These are phyloP conservation scores for Chalciporus chontae DNA, from an alignment of 768 basidiomycete genomes.

Conservation along the genomic window DNA sequence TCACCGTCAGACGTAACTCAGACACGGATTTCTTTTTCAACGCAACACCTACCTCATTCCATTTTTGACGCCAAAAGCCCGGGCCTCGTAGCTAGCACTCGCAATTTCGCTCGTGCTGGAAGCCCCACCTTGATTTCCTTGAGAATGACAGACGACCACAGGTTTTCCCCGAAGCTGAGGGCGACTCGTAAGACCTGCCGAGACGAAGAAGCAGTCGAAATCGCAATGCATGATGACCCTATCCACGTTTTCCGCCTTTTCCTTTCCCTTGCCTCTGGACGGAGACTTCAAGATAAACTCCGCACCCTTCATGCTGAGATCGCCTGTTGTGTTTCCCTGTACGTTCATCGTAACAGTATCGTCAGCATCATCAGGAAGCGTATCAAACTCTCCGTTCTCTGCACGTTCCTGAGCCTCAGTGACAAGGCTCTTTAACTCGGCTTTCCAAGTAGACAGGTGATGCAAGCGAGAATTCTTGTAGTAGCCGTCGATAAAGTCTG, in stretches of 20 bases:
- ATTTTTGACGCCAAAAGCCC: constrained; percentile 82
- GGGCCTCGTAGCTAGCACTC: constrained; percentile 90
- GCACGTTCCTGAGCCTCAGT: constrained; percentile 73
- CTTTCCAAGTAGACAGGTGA: constrained; percentile 88
- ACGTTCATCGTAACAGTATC: not conserved
- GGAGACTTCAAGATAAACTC: constrained; percentile 49
- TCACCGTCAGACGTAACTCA: constrained; percentile 1
- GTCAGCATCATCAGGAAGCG: not conserved
- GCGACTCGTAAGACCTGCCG: constrained; percentile 77
- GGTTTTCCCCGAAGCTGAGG: constrained; percentile 86
- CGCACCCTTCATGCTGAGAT: constrained; percentile 52
- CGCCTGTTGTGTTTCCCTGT: constrained; percentile 7
- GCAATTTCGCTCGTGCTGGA: constrained; percentile 94
- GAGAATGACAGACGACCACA: constrained; percentile 93
- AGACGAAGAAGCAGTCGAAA: constrained; percentile 97
- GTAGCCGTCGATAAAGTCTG: constrained; percentile 84
- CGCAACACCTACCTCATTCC: constrained; percentile 78
- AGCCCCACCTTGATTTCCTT: constrained; percentile 64
- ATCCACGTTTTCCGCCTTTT: constrained; percentile 45
- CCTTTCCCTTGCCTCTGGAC: constrained; percentile 48
- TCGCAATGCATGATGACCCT: constrained; percentile 88
- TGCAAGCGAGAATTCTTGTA: constrained; percentile 90
- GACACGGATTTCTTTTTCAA: not conserved
- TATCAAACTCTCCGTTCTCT: constrained; percentile 37
- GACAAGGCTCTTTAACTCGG: constrained; percentile 79